phyloP scores from a whole-genome alignment of 768 basidiomycete genomes.

The Tubosaeta sp. region DNA sequence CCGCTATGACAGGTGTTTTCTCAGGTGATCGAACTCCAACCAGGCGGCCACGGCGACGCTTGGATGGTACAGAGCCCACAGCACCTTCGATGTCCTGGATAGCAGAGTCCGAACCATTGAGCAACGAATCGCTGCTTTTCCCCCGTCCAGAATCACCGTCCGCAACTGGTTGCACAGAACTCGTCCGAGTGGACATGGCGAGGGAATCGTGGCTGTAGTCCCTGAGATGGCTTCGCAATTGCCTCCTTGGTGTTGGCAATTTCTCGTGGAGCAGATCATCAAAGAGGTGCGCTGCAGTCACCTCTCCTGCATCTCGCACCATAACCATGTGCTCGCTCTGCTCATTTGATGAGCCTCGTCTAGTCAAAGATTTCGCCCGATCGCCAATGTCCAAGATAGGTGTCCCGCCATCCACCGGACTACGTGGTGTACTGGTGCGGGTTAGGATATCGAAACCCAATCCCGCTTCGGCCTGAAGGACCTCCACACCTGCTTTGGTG shows the following conservation, averaged over 20 bases:
- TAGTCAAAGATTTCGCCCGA: constrained; percentile 16
- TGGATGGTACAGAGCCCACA: constrained; percentile 15
- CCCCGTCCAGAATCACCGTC: constrained; percentile 9
- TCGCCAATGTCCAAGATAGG: constrained; percentile 17
- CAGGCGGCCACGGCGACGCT: constrained; percentile 33
- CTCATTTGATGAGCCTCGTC: constrained; percentile 10
- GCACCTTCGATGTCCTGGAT: constrained; percentile 5
- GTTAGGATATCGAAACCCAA: constrained; percentile 10
- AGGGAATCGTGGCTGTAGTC: constrained; percentile 13
- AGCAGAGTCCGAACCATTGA: constrained; percentile 2
- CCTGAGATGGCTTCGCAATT: constrained; percentile 12
- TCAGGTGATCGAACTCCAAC: constrained; percentile 22
- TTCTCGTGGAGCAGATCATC: constrained; percentile 24
- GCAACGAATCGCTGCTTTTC: constrained; percentile 7
- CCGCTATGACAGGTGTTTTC: neutral
- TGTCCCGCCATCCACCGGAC: constrained; percentile 21
- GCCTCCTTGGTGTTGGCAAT: constrained; percentile 18
- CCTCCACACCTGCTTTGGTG: constrained; percentile 28
- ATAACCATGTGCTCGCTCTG: constrained; percentile 10
- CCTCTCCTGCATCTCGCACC: constrained; percentile 6
- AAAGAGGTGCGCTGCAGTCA: constrained; percentile 30
- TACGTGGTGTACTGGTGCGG: constrained; percentile 11
- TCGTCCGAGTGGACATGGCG: constrained; percentile 16
- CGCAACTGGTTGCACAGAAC: constrained; percentile 16
- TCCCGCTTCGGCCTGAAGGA: constrained; percentile 19